Evolutionary conservation across 1,139 yeast species (phyloP).

Genomic region (Debaryomyces nepalensis): DNA sequence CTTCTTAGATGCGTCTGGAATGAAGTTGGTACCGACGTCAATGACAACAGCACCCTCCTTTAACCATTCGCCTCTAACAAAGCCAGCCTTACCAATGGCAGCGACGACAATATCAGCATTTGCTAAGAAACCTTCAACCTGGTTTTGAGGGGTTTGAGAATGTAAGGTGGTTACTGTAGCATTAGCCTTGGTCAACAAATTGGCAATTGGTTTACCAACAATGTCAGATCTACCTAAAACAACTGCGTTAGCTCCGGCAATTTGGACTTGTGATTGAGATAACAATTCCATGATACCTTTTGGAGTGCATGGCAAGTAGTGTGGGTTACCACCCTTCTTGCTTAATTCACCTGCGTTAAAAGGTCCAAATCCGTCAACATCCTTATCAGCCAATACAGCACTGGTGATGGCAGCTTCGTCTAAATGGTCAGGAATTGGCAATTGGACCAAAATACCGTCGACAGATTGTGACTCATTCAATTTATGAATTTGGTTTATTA

Average conservation of each 20-base stretch:
- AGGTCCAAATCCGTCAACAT: conserved; percentile 96
- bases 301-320: conserved; percentile 94
- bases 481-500: conserved; percentile 60
- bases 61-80: conserved; percentile 88
- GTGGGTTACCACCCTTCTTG: conserved; percentile 85
- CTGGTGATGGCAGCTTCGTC: conserved; percentile 79
- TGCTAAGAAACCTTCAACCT: conserved; percentile 61
- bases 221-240: conserved; percentile 96
- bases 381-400: conserved; percentile 78
- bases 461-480: conserved; percentile 72
- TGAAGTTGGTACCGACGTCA: conserved; percentile 95
- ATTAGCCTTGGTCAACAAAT: conserved; percentile 74
- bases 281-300: conserved; percentile 87
- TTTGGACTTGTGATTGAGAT: conserved; percentile 59
- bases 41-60: conserved; percentile 84
- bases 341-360: conserved; percentile 89
- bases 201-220: conserved; percentile 93
- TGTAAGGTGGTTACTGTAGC: conserved; percentile 89
- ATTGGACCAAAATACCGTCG: conserved; percentile 89
- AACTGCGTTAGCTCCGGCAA: conserved; percentile 85
- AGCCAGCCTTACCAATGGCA: conserved; percentile 86
- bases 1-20: conserved; percentile 75
- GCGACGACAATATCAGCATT: conserved; percentile 90
- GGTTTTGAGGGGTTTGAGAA: conserved; percentile 63
- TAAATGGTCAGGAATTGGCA: conserved; percentile 85